Conservation (phyloP, 2,329 filamentous ascomycete genomes). For the Colletotrichum kahawae region DNA sequence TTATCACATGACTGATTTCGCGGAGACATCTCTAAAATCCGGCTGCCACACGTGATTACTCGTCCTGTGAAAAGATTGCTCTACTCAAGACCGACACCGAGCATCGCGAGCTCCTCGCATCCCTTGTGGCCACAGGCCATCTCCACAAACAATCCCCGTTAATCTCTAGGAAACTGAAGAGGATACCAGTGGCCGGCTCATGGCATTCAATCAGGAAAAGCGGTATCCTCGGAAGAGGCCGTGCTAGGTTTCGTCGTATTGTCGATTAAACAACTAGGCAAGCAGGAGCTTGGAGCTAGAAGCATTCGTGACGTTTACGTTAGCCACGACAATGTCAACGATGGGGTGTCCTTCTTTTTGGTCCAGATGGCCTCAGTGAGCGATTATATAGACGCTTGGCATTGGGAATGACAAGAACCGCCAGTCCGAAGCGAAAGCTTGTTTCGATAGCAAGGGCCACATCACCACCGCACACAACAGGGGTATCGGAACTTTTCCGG, state of each 20-base stretch:
- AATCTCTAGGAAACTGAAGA: neutral
- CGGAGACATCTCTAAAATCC: neutral
- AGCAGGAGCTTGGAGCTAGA: neutral
- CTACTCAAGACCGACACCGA: neutral
- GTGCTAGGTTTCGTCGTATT: neutral
- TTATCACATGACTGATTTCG: neutral
- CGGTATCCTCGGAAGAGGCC: neutral
- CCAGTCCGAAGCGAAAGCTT: neutral
- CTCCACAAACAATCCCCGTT: neutral
- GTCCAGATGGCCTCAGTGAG: rapidly evolving
- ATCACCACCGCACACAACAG: neutral
- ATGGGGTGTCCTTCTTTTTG: neutral
- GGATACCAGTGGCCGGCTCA: neutral
- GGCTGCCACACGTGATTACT: neutral
- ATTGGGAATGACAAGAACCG: neutral
- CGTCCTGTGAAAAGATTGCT: neutral
- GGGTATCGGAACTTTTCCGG: neutral
- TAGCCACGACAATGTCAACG: too few species aligned
- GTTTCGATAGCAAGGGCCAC: neutral
- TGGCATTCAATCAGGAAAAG: neutral
- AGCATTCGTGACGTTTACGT: too few species aligned
- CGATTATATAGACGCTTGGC: rapidly evolving
- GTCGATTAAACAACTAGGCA: neutral
- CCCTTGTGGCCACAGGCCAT: neutral
- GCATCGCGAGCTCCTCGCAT: neutral